Percentiles rank a stretch among this genome's conserved stretches.
These are phyloP conservation scores for Dryas alaskensis DNA, from an alignment of 306 rosid genomes.

Conservation along the genomic window DNA sequence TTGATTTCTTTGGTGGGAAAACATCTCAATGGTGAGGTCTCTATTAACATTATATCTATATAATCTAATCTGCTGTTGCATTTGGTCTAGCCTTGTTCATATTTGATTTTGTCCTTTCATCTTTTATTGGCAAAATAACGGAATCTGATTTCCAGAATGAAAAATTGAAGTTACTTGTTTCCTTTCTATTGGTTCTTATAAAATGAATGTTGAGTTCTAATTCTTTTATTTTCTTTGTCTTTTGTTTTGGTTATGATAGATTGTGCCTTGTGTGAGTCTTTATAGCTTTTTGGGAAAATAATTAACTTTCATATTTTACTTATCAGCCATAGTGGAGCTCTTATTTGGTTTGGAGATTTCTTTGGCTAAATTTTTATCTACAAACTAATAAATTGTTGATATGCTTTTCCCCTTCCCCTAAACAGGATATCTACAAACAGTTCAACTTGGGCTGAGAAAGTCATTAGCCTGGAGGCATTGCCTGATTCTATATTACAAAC, in stretches of 20 bases:
- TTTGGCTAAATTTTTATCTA: neutral
- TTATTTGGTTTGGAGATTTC: neutral
- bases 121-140: neutral
- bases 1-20: conserved; percentile 86
- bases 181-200: no score
- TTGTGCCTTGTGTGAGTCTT: no score
- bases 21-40: conserved; percentile 64
- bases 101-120: neutral
- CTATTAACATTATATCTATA: conserved; percentile 9
- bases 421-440: conserved; percentile 73
- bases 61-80: neutral
- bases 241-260: no score
- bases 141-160: neutral
- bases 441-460: conserved; percentile 60
- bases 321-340: no score
- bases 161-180: neutral
- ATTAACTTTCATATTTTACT: no score
- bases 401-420: neutral
- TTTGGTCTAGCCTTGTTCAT: neutral
- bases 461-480: conserved; percentile 63
- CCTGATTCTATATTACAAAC: conserved; percentile 56
- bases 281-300: no score
- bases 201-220: no score
- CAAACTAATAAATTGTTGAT: neutral
- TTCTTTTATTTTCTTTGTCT: no score